Conservation (phyloP, 805 yeast species). For the Metschnikowia arizonensis region DNA sequence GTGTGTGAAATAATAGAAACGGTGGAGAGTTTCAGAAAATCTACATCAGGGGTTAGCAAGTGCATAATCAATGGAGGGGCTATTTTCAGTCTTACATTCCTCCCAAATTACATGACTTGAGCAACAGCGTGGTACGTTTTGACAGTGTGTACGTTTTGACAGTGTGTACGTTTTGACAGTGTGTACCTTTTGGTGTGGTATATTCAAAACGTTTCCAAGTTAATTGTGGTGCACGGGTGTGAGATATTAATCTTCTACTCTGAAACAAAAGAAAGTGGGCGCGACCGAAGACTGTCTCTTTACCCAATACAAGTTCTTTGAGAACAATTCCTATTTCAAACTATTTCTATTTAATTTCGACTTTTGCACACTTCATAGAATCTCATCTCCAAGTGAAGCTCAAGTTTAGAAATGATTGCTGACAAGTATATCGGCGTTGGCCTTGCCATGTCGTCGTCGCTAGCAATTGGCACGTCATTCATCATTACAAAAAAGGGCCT, state of each 20-base stretch:
- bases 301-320: background rate
- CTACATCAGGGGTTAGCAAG: too few relatives aligned
- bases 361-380: background rate
- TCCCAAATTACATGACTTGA: too few relatives aligned
- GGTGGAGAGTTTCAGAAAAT: too few relatives aligned
- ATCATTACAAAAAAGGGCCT: slow-evolving; percentile 87
- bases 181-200: background rate
- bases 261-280: background rate
- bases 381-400: background rate
- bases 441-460: slow-evolving; percentile 78
- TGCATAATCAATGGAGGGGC: too few relatives aligned
- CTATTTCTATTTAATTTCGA: background rate
- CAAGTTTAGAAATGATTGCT: slow-evolving; percentile 42
- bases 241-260: background rate
- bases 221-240: slow-evolving; percentile 5
- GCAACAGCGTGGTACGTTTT: too few relatives aligned
- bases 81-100: too few relatives aligned
- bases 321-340: background rate
- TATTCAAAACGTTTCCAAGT: too few relatives aligned
- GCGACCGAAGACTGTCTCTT: background rate
- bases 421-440: slow-evolving; percentile 88
- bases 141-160: too few relatives aligned
- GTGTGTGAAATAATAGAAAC: too few relatives aligned
- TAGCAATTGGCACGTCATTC: slow-evolving; percentile 88
- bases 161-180: background rate